Percentiles rank a stretch among this genome's conserved stretches.
These are phyloP conservation scores for Brassica incana DNA, from an alignment of 345 rosid genomes.

Conservation along the genomic window DNA sequence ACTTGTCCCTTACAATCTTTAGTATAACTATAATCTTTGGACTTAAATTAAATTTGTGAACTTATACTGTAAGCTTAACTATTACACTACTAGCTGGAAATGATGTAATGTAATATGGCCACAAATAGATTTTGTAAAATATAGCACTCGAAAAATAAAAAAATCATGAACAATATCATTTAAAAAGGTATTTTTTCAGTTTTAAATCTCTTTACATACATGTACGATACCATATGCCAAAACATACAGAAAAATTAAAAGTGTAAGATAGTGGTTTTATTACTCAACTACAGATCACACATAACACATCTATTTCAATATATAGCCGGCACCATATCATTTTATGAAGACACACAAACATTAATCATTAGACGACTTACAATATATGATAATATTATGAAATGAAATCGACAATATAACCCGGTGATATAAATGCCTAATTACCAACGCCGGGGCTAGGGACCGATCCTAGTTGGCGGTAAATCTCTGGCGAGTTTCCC, in stretches of 20 bases:
- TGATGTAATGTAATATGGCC: not conserved
- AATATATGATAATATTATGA: not conserved
- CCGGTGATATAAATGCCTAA: constrained; percentile 7
- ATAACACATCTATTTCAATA: not conserved
- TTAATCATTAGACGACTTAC: not conserved
- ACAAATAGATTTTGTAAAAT: not conserved
- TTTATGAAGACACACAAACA: constrained; percentile 16
- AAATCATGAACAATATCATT: not conserved
- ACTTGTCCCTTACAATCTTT: not conserved
- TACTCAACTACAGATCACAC: constrained; percentile 15
- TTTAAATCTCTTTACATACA: not conserved
- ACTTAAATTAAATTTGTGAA: not conserved
- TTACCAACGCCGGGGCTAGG: constrained; percentile 62
- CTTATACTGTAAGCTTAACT: not conserved
- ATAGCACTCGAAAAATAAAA: not conserved
- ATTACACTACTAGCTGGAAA: not conserved
- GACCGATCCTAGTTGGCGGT: constrained; percentile 40
- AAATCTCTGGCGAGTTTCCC: constrained; percentile 27
- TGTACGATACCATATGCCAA: constrained; percentile 1
- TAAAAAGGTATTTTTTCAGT: not conserved
- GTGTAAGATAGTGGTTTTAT: constrained; percentile 7
- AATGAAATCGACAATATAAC: not conserved
- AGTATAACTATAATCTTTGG: not conserved
- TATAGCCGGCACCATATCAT: not conserved
- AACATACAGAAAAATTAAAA: not conserved